phyloP scores from a whole-genome alignment of 2,329 filamentous ascomycete species.

The Arthroderma sp. region DNA sequence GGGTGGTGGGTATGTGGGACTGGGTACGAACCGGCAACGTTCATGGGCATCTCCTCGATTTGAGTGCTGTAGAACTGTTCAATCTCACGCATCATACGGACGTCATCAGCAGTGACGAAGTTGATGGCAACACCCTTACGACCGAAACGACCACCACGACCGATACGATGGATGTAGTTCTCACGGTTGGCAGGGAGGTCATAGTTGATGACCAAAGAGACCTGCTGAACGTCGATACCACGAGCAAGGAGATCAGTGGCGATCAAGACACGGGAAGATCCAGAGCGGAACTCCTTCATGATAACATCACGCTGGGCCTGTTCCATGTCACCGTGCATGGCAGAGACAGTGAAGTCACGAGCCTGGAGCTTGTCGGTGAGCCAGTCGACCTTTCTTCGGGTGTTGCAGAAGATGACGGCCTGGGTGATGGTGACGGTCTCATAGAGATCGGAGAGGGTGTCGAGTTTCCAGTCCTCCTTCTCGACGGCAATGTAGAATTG shows the following conservation, averaged over 20 bases:
- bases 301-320: slow-evolving; percentile 95
- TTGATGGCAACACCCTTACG: slow-evolving; percentile 99
- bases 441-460: slow-evolving; percentile 96
- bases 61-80: slow-evolving; percentile 99
- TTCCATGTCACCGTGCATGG: slow-evolving; percentile 99
- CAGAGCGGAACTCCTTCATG: slow-evolving; percentile 99
- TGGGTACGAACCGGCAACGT: slow-evolving; percentile 47
- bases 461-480: slow-evolving; percentile 99
- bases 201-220: slow-evolving; percentile 99
- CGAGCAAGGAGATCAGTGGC: slow-evolving; percentile 94
- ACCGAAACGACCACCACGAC: slow-evolving; percentile 98
- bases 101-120: slow-evolving; percentile 98
- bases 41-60: slow-evolving; percentile 99
- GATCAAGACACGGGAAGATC: slow-evolving; percentile 95
- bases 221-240: slow-evolving; percentile 99
- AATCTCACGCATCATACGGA: slow-evolving; percentile 99
- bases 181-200: slow-evolving; percentile 97
- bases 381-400: slow-evolving; percentile 97
- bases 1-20: not conserved
- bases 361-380: slow-evolving; percentile 97
- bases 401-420: slow-evolving; percentile 99
- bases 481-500: slow-evolving; percentile 99
- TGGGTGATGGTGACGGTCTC: slow-evolving; percentile 97
- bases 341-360: slow-evolving; percentile 97
- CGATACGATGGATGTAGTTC: slow-evolving; percentile 99